Percentiles rank a stretch among this genome's conserved stretches.
These are phyloP conservation scores for Ophioceras dolichostomum DNA, from an alignment of 2,329 filamentous ascomycete genomes.

Conservation along the genomic window DNA sequence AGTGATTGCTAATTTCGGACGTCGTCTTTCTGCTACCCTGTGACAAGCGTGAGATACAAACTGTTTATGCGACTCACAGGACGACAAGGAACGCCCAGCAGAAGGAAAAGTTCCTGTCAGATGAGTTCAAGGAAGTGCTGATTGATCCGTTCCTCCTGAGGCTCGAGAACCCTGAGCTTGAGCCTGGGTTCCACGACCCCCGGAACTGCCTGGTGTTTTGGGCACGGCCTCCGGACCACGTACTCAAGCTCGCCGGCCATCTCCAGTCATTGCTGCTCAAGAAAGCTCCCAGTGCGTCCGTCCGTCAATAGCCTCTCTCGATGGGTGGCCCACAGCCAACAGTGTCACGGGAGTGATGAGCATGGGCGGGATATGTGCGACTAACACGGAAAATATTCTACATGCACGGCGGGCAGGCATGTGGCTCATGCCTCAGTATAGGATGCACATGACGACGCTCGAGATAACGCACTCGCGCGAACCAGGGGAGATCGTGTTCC, in stretches of 20 bases:
- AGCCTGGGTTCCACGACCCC: constrained; percentile 61
- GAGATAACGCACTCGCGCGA: constrained; percentile 77
- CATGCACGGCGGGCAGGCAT: too few species aligned
- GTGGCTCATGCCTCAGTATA: constrained; percentile 73
- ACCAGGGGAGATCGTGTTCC: constrained; percentile 48
- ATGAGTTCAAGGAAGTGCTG: constrained; percentile 56
- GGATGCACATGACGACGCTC: constrained; percentile 74
- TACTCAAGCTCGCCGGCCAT: constrained; percentile 53
- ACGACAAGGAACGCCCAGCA: constrained; percentile 65
- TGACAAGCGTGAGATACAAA: constrained; percentile 54
- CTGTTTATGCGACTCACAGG: constrained; percentile 63
- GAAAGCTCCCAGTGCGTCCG: constrained; percentile 54
- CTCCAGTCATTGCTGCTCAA: constrained; percentile 56
- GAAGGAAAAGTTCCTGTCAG: constrained; percentile 56
- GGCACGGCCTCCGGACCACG: constrained; percentile 65
- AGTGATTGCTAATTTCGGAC: too few species aligned
- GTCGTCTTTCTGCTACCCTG: too few species aligned
- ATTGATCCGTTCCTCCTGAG: constrained; percentile 66
- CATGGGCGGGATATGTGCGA: too few species aligned
- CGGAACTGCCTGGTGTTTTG: constrained; percentile 80
- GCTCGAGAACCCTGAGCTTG: constrained; percentile 48
- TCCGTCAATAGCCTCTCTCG: constrained; percentile 2
- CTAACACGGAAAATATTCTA: too few species aligned
- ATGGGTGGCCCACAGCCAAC: too few species aligned
- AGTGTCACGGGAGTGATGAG: too few species aligned